Conservation (phyloP, 192 early-diverging fungal species). For the Thoreauomyces humboldtii region DNA sequence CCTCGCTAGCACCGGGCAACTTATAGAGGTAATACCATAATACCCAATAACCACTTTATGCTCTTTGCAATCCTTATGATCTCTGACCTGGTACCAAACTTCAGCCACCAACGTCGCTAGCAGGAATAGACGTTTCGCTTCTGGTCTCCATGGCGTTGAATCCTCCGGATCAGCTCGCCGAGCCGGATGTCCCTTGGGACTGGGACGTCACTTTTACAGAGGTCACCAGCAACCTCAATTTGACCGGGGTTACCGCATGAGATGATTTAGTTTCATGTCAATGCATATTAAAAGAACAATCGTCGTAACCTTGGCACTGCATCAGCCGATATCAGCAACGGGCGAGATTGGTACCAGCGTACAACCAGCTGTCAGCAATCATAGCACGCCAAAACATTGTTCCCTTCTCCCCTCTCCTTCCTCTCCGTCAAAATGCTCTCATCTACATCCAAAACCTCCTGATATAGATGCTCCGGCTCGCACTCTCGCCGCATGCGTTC, state of each 20-base stretch:
- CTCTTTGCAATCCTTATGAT: background rate
- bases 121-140: conserved; percentile 42
- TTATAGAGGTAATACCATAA: conserved; percentile 30
- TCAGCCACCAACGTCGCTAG: conserved; percentile 27
- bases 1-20: conserved; percentile 26
- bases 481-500: background rate
- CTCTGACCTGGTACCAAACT: background rate
- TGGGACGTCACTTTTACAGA: conserved; percentile 49
- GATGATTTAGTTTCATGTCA: too few species aligned
- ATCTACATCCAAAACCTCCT: conserved; percentile 33
- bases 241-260: too few species aligned
- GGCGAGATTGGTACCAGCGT: too few species aligned
- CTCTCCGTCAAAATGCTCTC: conserved; percentile 24
- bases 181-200: conserved; percentile 47
- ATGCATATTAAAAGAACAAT: too few species aligned
- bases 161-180: conserved; percentile 39
- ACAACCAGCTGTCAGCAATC: conserved; percentile 27
- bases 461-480: conserved; percentile 30
- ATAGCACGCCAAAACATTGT: conserved; percentile 33
- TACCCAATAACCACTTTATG: background rate
- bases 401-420: conserved; percentile 19
- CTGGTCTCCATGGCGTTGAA: conserved; percentile 36
- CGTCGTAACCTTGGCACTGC: too few species aligned
- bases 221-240: too few species aligned
- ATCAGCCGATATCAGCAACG: too few species aligned